Percentiles rank a stretch among this genome's conserved stretches.
These are phyloP conservation scores for Corrigiola litoralis DNA, from an alignment of 179 eudicot species.

Conservation along the genomic window DNA sequence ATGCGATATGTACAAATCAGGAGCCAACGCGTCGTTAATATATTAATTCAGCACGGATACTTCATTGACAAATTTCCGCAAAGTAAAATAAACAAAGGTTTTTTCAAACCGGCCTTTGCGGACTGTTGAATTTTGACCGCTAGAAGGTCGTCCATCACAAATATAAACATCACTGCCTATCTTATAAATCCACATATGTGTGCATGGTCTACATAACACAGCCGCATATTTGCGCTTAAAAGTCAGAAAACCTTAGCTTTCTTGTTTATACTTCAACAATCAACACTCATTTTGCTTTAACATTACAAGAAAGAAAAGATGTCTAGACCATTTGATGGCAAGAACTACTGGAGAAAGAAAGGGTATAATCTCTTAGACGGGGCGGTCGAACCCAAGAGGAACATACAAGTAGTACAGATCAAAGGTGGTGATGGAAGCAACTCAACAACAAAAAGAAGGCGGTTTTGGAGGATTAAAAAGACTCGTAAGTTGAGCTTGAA, in stretches of 20 bases:
- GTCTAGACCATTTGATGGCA: slow-evolving; percentile 26
- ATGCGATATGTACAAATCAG: too few species aligned
- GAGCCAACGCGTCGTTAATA: too few species aligned
- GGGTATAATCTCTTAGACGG: slow-evolving; percentile 33
- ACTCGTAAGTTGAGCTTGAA: slow-evolving; percentile 23
- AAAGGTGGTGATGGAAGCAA: slow-evolving; percentile 9
- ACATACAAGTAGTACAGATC: slow-evolving; percentile 27
- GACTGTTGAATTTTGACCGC: slow-evolving; percentile 1
- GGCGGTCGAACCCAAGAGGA: slow-evolving; percentile 20
- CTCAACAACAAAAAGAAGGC: neutral
- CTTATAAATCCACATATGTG: too few species aligned
- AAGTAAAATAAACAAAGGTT: neutral
- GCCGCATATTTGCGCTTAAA: neutral
- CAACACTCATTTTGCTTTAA: too few species aligned
- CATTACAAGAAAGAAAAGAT: slow-evolving; percentile 27
- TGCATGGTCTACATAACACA: neutral
- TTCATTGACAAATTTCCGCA: neutral
- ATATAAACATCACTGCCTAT: neutral
- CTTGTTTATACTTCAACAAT: neutral
- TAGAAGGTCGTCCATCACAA: neutral
- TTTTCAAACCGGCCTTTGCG: slow-evolving; percentile 7
- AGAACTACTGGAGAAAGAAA: slow-evolving; percentile 36
- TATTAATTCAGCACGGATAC: neutral
- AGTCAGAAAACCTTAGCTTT: neutral
- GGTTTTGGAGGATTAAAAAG: slow-evolving; percentile 43